phyloP scores from a whole-genome alignment of 2,329 filamentous ascomycete species.

The Microsporum audouinii region DNA sequence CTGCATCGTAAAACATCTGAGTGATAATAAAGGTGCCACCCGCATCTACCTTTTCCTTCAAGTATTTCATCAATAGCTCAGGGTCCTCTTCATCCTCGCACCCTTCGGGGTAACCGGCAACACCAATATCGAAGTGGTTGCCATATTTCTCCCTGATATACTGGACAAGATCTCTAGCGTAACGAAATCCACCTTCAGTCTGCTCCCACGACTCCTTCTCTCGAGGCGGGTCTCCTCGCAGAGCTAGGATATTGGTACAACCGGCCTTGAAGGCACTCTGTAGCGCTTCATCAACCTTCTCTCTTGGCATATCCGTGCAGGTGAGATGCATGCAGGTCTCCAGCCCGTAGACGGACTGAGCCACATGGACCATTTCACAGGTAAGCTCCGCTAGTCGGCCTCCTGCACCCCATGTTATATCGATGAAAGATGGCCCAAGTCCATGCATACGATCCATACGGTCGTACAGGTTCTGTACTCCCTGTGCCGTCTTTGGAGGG shows the following conservation, averaged over 20 bases:
- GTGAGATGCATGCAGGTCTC: conserved; percentile 99
- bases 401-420: conserved; percentile 96
- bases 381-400: conserved; percentile 84
- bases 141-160: conserved; percentile 71
- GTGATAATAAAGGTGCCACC: conserved; percentile 91
- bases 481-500: conserved; percentile 77
- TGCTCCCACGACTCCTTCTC: conserved; percentile 92
- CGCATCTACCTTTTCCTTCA: conserved; percentile 95
- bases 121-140: conserved; percentile 91
- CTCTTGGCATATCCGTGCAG: conserved; percentile 92
- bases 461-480: conserved; percentile 98
- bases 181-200: conserved; percentile 74
- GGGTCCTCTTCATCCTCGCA: conserved; percentile 86
- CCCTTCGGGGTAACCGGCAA: conserved; percentile 92
- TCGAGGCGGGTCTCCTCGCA: conserved; percentile 84
- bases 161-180: conserved; percentile 80
- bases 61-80: conserved; percentile 72
- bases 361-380: conserved; percentile 93
- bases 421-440: conserved; percentile 88
- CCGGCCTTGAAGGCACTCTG: conserved; percentile 83
- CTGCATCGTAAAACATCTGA: conserved; percentile 98
- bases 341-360: conserved; percentile 86
- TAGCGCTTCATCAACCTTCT: conserved; percentile 82
- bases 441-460: conserved; percentile 99
- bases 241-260: conserved; percentile 91